Evolutionary conservation across 768 basidiomycete genomes (phyloP), one percentile per base, ranked within the genome.

Genomic region (Lactarius pseudohatsudake): DNA sequence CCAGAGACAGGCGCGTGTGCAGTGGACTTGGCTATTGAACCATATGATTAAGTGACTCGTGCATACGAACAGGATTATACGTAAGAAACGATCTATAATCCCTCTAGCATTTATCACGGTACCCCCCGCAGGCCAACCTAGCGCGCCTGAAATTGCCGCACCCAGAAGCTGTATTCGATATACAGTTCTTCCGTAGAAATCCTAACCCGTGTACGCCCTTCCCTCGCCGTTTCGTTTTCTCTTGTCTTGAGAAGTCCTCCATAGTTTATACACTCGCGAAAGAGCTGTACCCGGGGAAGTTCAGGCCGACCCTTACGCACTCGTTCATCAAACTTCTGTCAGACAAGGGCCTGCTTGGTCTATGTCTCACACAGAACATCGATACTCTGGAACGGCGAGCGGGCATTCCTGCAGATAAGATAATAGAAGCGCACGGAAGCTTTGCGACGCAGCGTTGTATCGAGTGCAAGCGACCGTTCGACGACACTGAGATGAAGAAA

Each of bases 351-450:
- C 80, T 90, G 18, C 84, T 99, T 1, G 84, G 86, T 68, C 88
- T 82, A 50, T 92, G 90, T 78, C 92, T 92, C 72, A 94, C 93
- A 6, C 94, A 94, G 76, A 96, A 95, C 73, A 94, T 94, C 63
- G 96, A 98, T 74, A 96, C 94, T 0, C 85, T 98, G 16, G 96
- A 98, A 74, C 84, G 91, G 2, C 82, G 86, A 6, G 92, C 94
- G 0, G 92, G 92, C 6, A 83, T 97, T 0, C 86, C 91, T 0
- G 81, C 76, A 1, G 77, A 84, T 38, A 86, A 86, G 74, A 87
- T 98, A 67, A 82, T 98, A 57, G 96, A 98, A 78, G 97, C 97
- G 0, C 97, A 99, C 73, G 97, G 96, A 3, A 95, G 92, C 70
- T 99, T 98, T 71, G 96, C 96, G 0, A 78, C 81, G 1, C 92